phyloP scores from a whole-genome alignment of 306 rosid genomes.

The Prunus davidiana region DNA sequence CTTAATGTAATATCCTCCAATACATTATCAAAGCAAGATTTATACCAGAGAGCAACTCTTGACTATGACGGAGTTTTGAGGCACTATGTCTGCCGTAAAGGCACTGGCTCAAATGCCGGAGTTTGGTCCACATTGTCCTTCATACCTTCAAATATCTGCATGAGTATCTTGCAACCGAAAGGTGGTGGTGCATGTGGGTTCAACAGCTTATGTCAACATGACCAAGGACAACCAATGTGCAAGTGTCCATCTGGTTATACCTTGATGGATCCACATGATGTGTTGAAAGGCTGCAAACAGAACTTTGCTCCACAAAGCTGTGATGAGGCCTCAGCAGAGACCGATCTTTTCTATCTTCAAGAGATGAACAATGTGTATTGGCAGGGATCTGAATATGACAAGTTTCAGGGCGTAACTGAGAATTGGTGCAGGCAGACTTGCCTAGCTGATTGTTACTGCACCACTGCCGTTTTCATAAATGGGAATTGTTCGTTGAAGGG shows the following conservation, averaged over 20 bases:
- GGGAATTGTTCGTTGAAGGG: slow-evolving; percentile 11
- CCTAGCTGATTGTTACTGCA: slow-evolving; percentile 28
- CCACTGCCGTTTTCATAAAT: neutral
- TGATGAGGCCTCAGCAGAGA: slow-evolving; percentile 10
- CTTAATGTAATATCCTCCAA: neutral
- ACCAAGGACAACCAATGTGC: slow-evolving; percentile 13
- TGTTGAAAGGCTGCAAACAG: slow-evolving; percentile 25
- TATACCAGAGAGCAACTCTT: slow-evolving; percentile 50
- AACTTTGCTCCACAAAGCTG: slow-evolving; percentile 35
- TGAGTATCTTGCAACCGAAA: rapidly evolving
- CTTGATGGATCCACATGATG: slow-evolving; percentile 22
- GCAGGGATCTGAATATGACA: neutral
- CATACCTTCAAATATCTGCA: slow-evolving; percentile 32
- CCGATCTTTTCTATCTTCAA: slow-evolving; percentile 2
- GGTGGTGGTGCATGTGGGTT: slow-evolving; percentile 42
- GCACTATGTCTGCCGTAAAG: slow-evolving; percentile 37
- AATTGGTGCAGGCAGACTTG: slow-evolving; percentile 22
- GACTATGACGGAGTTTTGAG: slow-evolving; percentile 57
- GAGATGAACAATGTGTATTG: neutral
- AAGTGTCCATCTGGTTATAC: neutral
- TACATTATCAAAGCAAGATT: neutral
- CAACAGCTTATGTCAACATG: slow-evolving; percentile 18
- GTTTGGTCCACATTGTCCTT: slow-evolving; percentile 9
- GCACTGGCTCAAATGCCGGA: neutral
- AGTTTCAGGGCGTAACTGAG: neutral